A percentile compares a stretch with the other conserved stretches of the same genome.
phyloP scores from a whole-genome alignment of 1,139 yeast species.

The Pichia inconspicua region DNA sequence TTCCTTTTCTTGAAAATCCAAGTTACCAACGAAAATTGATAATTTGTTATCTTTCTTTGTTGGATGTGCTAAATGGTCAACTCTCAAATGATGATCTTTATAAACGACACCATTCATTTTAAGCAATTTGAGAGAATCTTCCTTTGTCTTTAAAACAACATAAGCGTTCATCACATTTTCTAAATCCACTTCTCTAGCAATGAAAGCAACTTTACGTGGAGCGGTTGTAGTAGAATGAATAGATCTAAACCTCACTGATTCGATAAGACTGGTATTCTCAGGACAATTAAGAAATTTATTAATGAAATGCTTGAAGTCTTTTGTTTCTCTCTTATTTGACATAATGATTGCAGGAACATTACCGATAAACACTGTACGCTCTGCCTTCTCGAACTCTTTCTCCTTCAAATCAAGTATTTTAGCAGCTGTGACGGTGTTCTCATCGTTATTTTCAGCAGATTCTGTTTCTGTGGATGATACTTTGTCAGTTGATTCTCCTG shows the following conservation, averaged over 20 bases:
- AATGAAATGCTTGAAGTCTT: constrained; percentile 58
- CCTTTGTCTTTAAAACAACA: constrained; percentile 55
- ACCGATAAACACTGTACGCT: constrained; percentile 83
- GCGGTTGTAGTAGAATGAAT: constrained; percentile 82
- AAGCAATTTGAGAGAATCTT: constrained; percentile 46
- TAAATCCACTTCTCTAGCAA: constrained; percentile 69
- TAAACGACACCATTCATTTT: constrained; percentile 61
- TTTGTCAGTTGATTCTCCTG: constrained; percentile 16
- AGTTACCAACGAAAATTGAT: constrained; percentile 86
- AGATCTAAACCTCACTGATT: constrained; percentile 82
- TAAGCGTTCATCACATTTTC: constrained; percentile 82
- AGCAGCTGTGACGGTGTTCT: constrained; percentile 16
- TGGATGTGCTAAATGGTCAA: constrained; percentile 90
- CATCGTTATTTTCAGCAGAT: constrained; percentile 18
- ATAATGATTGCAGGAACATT: constrained; percentile 66
- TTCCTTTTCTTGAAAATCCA: constrained; percentile 88
- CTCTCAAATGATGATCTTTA: constrained; percentile 70
- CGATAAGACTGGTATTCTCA: constrained; percentile 30
- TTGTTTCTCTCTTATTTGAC: constrained; percentile 53
- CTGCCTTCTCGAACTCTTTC: constrained; percentile 73
- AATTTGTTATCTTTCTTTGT: constrained; percentile 75
- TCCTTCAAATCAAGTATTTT: constrained; percentile 50
- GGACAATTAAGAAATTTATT: constrained; percentile 27
- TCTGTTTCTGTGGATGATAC: constrained; percentile 13
- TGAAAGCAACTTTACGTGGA: constrained; percentile 89